Conservation (phyloP, 306 rosid species). For the Coriaria nepalensis region DNA sequence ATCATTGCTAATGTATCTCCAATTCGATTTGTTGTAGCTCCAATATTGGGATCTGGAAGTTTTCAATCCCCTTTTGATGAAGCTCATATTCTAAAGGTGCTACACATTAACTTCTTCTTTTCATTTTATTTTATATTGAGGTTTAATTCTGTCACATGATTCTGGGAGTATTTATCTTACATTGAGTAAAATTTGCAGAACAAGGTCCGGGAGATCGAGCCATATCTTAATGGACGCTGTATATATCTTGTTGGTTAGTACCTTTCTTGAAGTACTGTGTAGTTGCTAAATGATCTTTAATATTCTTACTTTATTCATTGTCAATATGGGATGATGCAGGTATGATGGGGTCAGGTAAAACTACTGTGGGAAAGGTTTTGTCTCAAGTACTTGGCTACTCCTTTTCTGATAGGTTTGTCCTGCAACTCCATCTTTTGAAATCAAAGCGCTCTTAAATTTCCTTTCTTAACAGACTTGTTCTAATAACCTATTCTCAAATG, state of each 20-base stretch:
- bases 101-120: not conserved
- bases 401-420: constrained; percentile 68
- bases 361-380: constrained; percentile 86
- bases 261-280: constrained; percentile 19
- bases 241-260: constrained; percentile 92
- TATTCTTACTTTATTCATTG: not conserved
- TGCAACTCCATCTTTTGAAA: constrained; percentile 7
- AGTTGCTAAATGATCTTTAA: not conserved
- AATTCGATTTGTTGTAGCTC: constrained; percentile 16
- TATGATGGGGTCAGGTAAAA: constrained; percentile 99
- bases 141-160: not conserved
- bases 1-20: too few relatives aligned
- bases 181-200: constrained; percentile 52
- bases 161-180: constrained; percentile 29
- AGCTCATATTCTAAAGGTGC: constrained; percentile 29
- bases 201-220: constrained; percentile 46
- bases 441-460: too few relatives aligned
- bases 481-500: not conserved
- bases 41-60: constrained; percentile 32
- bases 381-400: constrained; percentile 65
- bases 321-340: constrained; percentile 35
- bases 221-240: constrained; percentile 74
- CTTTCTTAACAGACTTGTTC: too few relatives aligned
- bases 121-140: not conserved
- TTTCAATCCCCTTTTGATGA: constrained; percentile 23